Percentiles rank a stretch among this genome's conserved stretches.
phyloP scores from a whole-genome alignment of 352 stramenopile species.

The Stramenopiles sp. region DNA sequence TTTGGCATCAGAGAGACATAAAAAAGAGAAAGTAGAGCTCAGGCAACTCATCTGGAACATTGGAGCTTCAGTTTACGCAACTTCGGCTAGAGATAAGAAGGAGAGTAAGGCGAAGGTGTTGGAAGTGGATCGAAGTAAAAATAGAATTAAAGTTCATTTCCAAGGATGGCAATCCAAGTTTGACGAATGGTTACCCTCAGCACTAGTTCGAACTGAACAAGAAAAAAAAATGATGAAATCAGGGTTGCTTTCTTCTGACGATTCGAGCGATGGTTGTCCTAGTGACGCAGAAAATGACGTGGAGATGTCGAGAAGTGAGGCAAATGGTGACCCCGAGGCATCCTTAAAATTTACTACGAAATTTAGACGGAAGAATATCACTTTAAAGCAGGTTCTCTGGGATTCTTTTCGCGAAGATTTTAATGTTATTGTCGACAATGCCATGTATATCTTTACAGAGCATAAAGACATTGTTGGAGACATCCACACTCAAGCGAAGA shows the following conservation, averaged over 20 bases:
- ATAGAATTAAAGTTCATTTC: slow-evolving; percentile 6
- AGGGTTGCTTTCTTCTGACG: too few relatives aligned
- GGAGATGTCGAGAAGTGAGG: not conserved
- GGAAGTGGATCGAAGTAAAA: not conserved
- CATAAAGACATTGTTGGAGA: not conserved
- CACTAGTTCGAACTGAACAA: not conserved
- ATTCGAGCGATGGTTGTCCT: not conserved
- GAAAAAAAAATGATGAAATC: not conserved
- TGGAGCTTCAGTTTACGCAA: not conserved
- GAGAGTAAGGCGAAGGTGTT: not conserved
- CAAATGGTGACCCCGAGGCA: too few relatives aligned
- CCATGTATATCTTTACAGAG: not conserved
- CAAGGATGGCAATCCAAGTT: slow-evolving; percentile 1
- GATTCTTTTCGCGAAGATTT: not conserved
- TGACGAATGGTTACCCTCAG: slow-evolving; percentile 5
- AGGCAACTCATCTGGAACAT: not conserved
- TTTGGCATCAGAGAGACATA: not conserved
- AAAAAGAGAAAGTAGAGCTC: not conserved
- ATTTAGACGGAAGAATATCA: not conserved
- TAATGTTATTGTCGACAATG: not conserved
- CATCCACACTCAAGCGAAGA: not conserved
- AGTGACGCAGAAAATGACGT: not conserved
- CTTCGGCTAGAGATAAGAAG: not conserved
- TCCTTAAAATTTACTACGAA: too few relatives aligned
- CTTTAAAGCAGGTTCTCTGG: not conserved